Evolutionary conservation across 75 land plant genomes (phyloP).

Genomic region (Isoetes taiwanensis): DNA sequence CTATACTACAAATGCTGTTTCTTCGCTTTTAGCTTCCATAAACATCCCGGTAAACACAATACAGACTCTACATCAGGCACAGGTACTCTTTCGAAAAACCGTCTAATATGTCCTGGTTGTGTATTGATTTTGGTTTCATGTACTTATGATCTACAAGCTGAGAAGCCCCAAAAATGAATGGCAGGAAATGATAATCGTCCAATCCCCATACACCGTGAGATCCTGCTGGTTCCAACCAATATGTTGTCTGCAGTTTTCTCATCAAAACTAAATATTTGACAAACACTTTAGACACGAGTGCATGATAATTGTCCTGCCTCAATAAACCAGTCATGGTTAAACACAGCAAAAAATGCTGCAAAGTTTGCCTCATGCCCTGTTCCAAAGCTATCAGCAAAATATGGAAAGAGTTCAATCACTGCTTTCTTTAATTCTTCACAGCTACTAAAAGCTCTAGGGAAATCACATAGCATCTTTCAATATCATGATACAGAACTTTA

Average conservation of each 20-base stretch:
- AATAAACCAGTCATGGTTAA: conserved; percentile 63
- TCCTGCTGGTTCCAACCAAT: conserved; percentile 87
- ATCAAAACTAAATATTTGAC: conserved; percentile 64
- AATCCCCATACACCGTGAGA: conserved; percentile 98
- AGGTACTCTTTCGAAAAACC: conserved; percentile 78
- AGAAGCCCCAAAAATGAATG: conserved; percentile 82
- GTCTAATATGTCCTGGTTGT: conserved; percentile 81
- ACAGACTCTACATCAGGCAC: conserved; percentile 57
- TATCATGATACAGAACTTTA: too few relatives aligned
- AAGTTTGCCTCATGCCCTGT: conserved; percentile 97
- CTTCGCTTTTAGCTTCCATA: too few relatives aligned
- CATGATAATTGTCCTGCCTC: conserved; percentile 63
- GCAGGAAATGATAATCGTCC: conserved; percentile 92
- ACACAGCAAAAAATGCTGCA: conserved; percentile 82
- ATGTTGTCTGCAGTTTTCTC: conserved; percentile 75
- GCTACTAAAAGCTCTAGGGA: too few relatives aligned
- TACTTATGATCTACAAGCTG: conserved; percentile 93
- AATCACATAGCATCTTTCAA: too few relatives aligned
- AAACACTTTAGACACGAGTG: conserved; percentile 55
- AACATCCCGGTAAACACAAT: too few relatives aligned
- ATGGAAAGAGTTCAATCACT: conserved; percentile 49
- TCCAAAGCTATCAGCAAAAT: conserved; percentile 84
- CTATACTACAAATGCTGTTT: too few relatives aligned
- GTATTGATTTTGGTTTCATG: conserved; percentile 97
- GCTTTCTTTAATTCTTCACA: conserved; percentile 24